A percentile compares a stretch with the other conserved stretches of the same genome.
Conservation (phyloP, 139 green algal species). For the Chlamydomonas applanata region DNA sequence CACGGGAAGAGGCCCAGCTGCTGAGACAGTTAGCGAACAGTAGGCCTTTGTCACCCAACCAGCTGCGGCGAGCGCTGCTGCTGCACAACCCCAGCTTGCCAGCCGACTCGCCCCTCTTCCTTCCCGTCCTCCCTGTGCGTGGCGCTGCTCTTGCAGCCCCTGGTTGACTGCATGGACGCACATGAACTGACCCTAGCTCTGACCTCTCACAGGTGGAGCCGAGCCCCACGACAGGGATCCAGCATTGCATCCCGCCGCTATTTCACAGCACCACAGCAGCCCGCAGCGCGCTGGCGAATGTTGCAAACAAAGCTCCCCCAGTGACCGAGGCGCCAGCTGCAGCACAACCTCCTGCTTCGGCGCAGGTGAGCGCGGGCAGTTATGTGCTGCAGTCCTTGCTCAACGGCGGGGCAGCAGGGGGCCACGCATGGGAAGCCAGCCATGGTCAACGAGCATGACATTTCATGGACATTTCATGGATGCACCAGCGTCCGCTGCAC, state of each 20-base stretch:
- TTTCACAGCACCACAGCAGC: constrained; percentile 34
- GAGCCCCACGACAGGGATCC: constrained; percentile 51
- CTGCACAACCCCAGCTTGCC: not conserved
- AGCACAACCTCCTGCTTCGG: no score
- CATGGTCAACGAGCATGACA: constrained; percentile 5
- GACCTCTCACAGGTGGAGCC: constrained; percentile 45
- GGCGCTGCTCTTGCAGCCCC: not conserved
- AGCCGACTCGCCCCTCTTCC: not conserved
- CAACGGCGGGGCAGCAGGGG: no score
- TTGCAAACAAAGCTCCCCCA: no score
- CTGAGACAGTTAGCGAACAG: no score
- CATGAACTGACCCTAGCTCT: not conserved
- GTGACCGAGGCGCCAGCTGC: no score
- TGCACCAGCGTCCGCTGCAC: no score
- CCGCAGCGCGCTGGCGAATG: constrained; percentile 9
- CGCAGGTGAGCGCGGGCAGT: no score
- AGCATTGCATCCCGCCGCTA: constrained; percentile 42
- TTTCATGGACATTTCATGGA: not conserved
- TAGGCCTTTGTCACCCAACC: no score
- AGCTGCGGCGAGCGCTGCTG: no score
- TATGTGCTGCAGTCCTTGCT: no score
- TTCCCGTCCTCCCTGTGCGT: not conserved
- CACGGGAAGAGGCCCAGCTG: no score
- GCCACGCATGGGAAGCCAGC: no score
- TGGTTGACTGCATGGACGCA: not conserved